phyloP scores from a whole-genome alignment of 2,329 filamentous ascomycete genomes.

The Aspergillus sp. region DNA sequence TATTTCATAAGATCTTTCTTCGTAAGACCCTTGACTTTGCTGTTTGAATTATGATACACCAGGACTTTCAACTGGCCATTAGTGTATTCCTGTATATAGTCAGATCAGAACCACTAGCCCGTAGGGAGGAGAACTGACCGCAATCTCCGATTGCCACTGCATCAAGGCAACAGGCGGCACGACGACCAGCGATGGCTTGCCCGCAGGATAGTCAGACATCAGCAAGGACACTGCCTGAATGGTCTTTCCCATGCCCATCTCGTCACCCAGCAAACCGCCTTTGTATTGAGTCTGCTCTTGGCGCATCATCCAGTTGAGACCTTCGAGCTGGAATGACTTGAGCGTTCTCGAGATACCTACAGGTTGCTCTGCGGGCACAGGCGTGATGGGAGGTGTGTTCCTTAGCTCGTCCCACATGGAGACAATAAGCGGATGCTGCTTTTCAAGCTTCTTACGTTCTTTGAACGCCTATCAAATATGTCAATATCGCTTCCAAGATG shows the following conservation, averaged over 20 bases:
- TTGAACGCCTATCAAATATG: constrained; percentile 35
- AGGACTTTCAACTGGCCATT: constrained; percentile 86
- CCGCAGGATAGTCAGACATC: constrained; percentile 93
- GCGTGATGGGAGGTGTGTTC: constrained; percentile 64
- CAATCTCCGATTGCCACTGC: constrained; percentile 87
- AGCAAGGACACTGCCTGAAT: constrained; percentile 97
- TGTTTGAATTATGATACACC: constrained; percentile 83
- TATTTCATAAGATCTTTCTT: constrained; percentile 73
- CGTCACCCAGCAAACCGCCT: constrained; percentile 88
- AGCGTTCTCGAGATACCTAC: constrained; percentile 74
- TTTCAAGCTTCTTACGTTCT: constrained; percentile 68
- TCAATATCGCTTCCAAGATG: constrained; percentile 24
- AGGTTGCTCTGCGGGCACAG: constrained; percentile 67
- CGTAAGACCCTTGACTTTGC: constrained; percentile 74
- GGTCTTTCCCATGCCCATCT: constrained; percentile 99
- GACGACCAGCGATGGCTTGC: constrained; percentile 78
- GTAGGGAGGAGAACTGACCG: constrained; percentile 44
- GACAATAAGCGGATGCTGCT: constrained; percentile 71
- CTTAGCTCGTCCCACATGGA: constrained; percentile 83
- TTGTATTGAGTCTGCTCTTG: constrained; percentile 85
- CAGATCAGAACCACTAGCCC: not conserved
- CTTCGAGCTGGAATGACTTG: constrained; percentile 92
- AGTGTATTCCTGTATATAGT: constrained; percentile 58
- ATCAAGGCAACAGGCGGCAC: constrained; percentile 92
- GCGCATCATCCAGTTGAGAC: constrained; percentile 87